Conservation (phyloP, 2,329 filamentous ascomycete genomes). For the Ascochyta fabae region DNA sequence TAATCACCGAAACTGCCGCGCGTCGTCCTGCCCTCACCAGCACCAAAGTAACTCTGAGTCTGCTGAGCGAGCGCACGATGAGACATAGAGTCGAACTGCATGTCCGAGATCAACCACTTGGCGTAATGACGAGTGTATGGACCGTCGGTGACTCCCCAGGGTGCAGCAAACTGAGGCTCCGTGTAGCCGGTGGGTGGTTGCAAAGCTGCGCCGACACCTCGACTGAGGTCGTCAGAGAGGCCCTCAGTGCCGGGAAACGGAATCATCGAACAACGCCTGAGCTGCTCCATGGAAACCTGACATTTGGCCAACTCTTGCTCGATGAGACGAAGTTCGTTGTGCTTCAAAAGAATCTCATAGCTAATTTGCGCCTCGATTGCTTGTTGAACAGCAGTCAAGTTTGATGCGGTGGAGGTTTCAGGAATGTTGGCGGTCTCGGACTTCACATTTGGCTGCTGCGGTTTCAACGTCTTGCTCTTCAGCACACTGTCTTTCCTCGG, state of each 20-base stretch:
- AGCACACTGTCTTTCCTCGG: constrained; percentile 38
- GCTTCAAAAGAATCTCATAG: constrained; percentile 90
- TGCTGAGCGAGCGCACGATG: constrained; percentile 45
- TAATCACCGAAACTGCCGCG: constrained; percentile 73
- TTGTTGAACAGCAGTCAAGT: constrained; percentile 65
- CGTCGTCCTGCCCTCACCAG: constrained; percentile 75
- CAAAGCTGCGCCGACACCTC: constrained; percentile 75
- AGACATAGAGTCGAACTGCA: constrained; percentile 72
- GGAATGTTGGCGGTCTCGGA: constrained; percentile 31
- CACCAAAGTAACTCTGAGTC: constrained; percentile 46
- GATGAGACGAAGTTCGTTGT: constrained; percentile 90
- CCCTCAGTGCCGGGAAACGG: constrained; percentile 79
- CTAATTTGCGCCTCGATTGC: constrained; percentile 86
- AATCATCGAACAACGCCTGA: constrained; percentile 89
- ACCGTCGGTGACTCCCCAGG: constrained; percentile 89
- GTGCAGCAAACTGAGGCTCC: constrained; percentile 78
- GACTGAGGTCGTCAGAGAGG: constrained; percentile 72
- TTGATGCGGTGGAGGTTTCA: constrained; percentile 35
- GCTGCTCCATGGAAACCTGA: constrained; percentile 89
- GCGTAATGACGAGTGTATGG: constrained; percentile 94
- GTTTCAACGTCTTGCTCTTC: constrained; percentile 38
- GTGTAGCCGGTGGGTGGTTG: constrained; percentile 66
- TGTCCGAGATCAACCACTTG: constrained; percentile 91
- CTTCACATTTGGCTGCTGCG: constrained; percentile 32
- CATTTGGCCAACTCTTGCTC: constrained; percentile 97